Evolutionary conservation across 139 green algal genomes (phyloP).

Genomic region (Ettlia oleoabundans): DNA sequence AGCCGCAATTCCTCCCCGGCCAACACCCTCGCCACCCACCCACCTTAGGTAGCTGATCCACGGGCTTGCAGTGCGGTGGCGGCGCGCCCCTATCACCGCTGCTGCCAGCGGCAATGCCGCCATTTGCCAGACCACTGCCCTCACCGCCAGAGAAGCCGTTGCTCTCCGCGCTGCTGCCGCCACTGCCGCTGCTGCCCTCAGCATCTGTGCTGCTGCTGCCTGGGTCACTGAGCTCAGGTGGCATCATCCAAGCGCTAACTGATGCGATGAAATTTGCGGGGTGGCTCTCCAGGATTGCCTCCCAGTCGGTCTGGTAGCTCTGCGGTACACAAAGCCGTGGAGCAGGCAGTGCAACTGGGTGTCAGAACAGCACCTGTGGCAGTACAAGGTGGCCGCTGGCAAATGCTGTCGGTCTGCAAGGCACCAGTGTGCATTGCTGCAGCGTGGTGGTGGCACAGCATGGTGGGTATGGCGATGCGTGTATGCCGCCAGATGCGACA

Average conservation of each 20-base stretch:
- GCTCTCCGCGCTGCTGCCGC: background rate
- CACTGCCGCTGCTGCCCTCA: background rate
- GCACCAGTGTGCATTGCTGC: background rate
- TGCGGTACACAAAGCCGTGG: background rate
- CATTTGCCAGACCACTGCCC: too few species aligned
- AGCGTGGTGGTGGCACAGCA: too few species aligned
- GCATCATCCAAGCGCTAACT: constrained; percentile 60
- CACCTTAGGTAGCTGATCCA: constrained; percentile 27
- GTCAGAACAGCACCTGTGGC: constrained; percentile 4
- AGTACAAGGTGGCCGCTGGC: too few species aligned
- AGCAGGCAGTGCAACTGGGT: background rate
- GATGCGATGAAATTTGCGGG: constrained; percentile 68
- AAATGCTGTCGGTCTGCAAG: background rate
- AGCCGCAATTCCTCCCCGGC: too few species aligned
- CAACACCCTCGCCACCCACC: too few species aligned
- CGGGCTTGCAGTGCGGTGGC: background rate
- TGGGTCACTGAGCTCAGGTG: constrained; percentile 4
- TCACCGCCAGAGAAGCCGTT: background rate
- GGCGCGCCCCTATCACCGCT: background rate
- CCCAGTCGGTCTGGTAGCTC: constrained; percentile 90
- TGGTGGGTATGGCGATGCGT: too few species aligned
- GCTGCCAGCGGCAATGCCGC: too few species aligned
- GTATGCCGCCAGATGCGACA: too few species aligned
- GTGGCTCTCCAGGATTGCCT: constrained; percentile 84
- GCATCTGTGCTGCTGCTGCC: background rate